Conservation (phyloP, 2,329 filamentous ascomycete species). For the Fusarium sacchari region DNA sequence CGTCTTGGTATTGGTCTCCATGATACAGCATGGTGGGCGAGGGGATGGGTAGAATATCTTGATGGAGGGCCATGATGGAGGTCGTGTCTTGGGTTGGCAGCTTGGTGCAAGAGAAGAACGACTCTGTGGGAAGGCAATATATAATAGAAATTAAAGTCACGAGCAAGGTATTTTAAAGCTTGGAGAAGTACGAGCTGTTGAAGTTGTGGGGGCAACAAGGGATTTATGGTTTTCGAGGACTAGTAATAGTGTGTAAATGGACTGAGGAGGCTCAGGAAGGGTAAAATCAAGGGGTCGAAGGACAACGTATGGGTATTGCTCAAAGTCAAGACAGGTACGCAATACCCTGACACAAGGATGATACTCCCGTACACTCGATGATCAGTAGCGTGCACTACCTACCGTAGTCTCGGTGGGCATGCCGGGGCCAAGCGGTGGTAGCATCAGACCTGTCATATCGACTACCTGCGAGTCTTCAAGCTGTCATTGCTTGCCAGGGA, state of each 20-base stretch:
- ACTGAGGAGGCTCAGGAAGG: constrained; percentile 28
- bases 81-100: background rate
- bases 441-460: constrained; percentile 51
- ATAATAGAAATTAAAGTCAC: constrained; percentile 7
- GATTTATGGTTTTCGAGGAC: constrained; percentile 49
- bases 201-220: constrained; percentile 44
- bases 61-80: constrained; percentile 21
- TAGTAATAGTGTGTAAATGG: constrained; percentile 28
- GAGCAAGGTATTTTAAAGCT: constrained; percentile 26
- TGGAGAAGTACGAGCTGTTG: constrained; percentile 14
- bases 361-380: constrained; percentile 39
- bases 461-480: constrained; percentile 44
- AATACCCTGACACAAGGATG: constrained; percentile 29
- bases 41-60: background rate
- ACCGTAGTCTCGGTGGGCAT: constrained; percentile 40
- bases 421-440: constrained; percentile 34
- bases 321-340: constrained; percentile 32
- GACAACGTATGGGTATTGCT: constrained; percentile 30
- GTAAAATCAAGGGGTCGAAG: constrained; percentile 37
- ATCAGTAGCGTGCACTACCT: constrained; percentile 43
- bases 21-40: background rate
- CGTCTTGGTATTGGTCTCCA: background rate
- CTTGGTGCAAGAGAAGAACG: background rate
- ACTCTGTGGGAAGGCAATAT: background rate
- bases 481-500: constrained; percentile 40